Evolutionary conservation across 177 flowering plant species (phyloP), one percentile per base, ranked within the genome.

Genomic region (Tripterygium wilfordii): DNA sequence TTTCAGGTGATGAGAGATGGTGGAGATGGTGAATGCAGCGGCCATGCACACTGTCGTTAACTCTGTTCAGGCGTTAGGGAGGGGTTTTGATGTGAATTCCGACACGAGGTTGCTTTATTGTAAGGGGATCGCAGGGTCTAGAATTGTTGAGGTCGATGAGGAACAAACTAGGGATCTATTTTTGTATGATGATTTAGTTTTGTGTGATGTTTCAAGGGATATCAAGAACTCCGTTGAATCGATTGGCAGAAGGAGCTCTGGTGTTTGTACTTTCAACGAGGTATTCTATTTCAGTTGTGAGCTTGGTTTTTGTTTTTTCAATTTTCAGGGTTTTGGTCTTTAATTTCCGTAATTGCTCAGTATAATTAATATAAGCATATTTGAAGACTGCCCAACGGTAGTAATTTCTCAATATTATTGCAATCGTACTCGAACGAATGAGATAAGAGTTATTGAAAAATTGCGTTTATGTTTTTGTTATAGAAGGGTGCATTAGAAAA

Each of bases 51-150:
- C 87, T 5, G 76, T 78, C 36, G 4, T 49, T 31, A 84, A 74
- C 80, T 57, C 92, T 14, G 69, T 85, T 4, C 82, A 85, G 62
- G 85, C 96, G 21, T 26, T 88, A 13, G 96, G 96, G 13, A 79
- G 83, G 63, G 94, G 96, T 0, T 87, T 87, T 45, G 96, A 87
- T 57, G 90, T 85, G 42, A 85, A 78, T 51, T 82, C 64, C 27
- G 96, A 88, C 60, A 82, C 83, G 10, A 82, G 96, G 69, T 65
- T 88, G 65, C 73, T 88, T 21, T 85, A 85, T 43, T 85, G 94
- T 56, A 88, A 88, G 58, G 96, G 96, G 24, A 63, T 61, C 14
- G 63, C 79, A 1, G 88, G 90, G 27, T 70, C 88, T 29, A 64
- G 78, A 49, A 56, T 85, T 15, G 74, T 88, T 14, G 78, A 85